Conservation (phyloP, 352 stramenopile genomes). For the Globisporangium mamillatum region DNA sequence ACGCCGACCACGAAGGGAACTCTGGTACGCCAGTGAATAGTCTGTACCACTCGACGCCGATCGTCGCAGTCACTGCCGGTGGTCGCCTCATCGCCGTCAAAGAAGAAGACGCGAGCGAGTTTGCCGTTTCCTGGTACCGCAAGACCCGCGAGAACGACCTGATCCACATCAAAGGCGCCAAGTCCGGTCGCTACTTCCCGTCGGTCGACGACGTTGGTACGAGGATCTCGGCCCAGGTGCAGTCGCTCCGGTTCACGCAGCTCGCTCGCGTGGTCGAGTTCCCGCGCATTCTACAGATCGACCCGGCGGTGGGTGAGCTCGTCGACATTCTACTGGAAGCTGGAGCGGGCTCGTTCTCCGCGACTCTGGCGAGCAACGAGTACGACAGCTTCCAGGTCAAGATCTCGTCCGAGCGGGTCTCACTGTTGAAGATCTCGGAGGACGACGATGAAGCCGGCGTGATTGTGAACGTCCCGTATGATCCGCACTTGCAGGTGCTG, state of each 20-base stretch:
- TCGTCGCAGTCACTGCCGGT: constrained; percentile 51
- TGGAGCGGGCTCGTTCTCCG: constrained; percentile 67
- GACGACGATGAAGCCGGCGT: constrained; percentile 61
- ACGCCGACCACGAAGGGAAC: constrained; percentile 10
- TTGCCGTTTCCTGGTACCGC: constrained; percentile 66
- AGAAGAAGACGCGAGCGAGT: constrained; percentile 65
- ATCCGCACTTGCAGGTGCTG: constrained; percentile 64
- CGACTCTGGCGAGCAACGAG: constrained; percentile 75
- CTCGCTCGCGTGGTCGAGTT: constrained; percentile 59
- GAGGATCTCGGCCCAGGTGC: constrained; percentile 53
- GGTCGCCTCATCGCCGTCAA: constrained; percentile 47
- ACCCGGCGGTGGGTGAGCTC: constrained; percentile 63
- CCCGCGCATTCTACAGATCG: constrained; percentile 38
- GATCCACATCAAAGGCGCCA: constrained; percentile 61
- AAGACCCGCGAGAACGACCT: constrained; percentile 55
- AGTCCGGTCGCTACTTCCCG: constrained; percentile 53
- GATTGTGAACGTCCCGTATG: constrained; percentile 49
- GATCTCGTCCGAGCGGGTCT: constrained; percentile 49
- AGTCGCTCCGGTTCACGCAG: constrained; percentile 63
- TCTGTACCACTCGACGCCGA: constrained; percentile 42
- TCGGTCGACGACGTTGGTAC: constrained; percentile 70
- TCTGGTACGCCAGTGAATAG: constrained; percentile 15
- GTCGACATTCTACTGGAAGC: constrained; percentile 74
- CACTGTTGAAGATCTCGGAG: constrained; percentile 73
- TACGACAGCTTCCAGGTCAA: constrained; percentile 82